Percentiles rank a stretch among this genome's conserved stretches.
Evolutionary conservation across 1,139 yeast species (phyloP).

Genomic region (Zygosaccharomyces pseudobailii): DNA sequence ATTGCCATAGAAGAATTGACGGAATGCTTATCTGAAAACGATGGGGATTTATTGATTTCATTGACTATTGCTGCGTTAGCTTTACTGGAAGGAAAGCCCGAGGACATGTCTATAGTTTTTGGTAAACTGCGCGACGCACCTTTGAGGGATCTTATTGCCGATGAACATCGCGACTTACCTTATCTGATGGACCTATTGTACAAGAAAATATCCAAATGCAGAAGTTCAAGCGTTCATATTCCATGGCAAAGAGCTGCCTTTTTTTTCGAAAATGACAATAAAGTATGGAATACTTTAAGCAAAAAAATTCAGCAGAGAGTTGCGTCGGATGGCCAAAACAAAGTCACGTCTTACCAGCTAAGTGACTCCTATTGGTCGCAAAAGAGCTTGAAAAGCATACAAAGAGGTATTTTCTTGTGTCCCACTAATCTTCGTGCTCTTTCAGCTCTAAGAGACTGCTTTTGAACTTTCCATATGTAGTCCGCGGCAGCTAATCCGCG

Average conservation of each 20-base stretch:
- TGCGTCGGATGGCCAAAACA: constrained; percentile 39
- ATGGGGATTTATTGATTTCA: constrained; percentile 61
- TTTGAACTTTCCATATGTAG: constrained; percentile 8
- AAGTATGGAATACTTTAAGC: constrained; percentile 64
- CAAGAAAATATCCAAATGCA: neutral
- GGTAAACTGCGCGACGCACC: constrained; percentile 56
- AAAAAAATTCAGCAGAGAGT: constrained; percentile 51
- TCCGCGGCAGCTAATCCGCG: too few relatives aligned
- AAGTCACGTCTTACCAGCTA: constrained; percentile 49
- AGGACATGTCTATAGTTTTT: constrained; percentile 59
- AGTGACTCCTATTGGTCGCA: constrained; percentile 46
- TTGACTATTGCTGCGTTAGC: constrained; percentile 79
- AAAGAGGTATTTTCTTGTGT: constrained; percentile 51
- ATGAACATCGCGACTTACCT: constrained; percentile 54
- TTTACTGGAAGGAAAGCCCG: constrained; percentile 45
- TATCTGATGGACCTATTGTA: constrained; percentile 44
- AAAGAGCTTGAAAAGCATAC: constrained; percentile 50
- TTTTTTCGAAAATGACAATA: constrained; percentile 64
- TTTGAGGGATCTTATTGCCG: constrained; percentile 45
- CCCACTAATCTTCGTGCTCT: constrained; percentile 38
- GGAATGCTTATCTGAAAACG: constrained; percentile 56
- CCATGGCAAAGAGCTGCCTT: constrained; percentile 70
- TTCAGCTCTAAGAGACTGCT: constrained; percentile 28
- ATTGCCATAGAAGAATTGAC: constrained; percentile 75
- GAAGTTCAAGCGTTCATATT: neutral